Evolutionary conservation across 352 stramenopile genomes (phyloP), one percentile per base, ranked within the genome.

Genomic region (Blastocystis sp.): DNA sequence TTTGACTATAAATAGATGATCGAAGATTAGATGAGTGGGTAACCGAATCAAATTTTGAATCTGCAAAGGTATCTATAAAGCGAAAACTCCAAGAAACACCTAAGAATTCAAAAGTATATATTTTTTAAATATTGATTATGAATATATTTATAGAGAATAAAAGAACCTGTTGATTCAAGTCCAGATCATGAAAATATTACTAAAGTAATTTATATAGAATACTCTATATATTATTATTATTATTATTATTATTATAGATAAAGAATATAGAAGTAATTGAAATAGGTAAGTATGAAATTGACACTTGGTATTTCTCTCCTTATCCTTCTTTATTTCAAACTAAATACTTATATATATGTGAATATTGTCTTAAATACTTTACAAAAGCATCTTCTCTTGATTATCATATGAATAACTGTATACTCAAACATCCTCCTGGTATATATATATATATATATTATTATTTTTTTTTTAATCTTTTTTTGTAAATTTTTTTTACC

Each of bases 261-360:
- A 62, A 62, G 28, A 25, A 30, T 9, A 80, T 88, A 49, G 69
- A 79, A 40, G 71, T 70, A 28, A 84, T 91, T 52, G 68, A 80
- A 52, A 76, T 91, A 65, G 80, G 80, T 7, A 57, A 65, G 25
- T 81, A 78, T 49, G 70, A 81, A 32, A 75, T 91, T 0, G 80
- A 91, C 47, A 78, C 77, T 27, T 91, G 82, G 82, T 91, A 91
- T 62, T 90, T 78, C 68, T 83, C 74, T 55, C 80, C 82, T 0
- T 91, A 83, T 66, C 81, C 82, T 0, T 72, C 78, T 2, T 67
- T 78, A 9, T 90, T 86, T 68, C 64, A 67, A 35, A 57, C 78
- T 24, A 49, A 64, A 1, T 67, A 86, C 74, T 72, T 87, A 5
- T 78, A 83, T 67, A 85, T 87, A 45, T 87, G 80, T 33, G 80